These are phyloP conservation scores for Sordariomycetes sp. DNA, from an alignment of 2,329 filamentous ascomycete genomes.

Conservation along the genomic window DNA sequence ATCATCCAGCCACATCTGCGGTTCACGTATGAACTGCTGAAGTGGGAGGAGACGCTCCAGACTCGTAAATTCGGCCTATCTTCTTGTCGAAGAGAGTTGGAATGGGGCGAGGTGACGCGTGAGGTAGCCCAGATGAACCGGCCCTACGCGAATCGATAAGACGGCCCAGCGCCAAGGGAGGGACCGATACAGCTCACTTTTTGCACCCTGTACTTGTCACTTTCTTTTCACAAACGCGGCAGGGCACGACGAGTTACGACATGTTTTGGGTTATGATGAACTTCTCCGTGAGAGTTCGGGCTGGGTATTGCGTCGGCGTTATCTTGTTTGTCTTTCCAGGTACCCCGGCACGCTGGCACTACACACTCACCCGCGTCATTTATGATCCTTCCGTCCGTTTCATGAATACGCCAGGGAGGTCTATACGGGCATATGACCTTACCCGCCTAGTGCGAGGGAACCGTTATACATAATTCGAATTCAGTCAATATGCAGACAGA, in stretches of 20 bases:
- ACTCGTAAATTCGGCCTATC: slow-evolving; percentile 30
- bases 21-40: slow-evolving; percentile 90
- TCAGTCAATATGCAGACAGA: not conserved
- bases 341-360: not conserved
- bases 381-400: not conserved
- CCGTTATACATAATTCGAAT: not conserved
- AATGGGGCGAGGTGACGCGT: slow-evolving; percentile 80
- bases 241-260: no score
- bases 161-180: not conserved
- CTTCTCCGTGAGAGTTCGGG: not conserved
- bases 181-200: not conserved
- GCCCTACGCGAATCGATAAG: slow-evolving; percentile 46
- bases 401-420: not conserved
- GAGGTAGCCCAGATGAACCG: slow-evolving; percentile 95
- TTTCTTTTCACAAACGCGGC: no score
- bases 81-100: slow-evolving; percentile 63
- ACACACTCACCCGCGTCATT: not conserved
- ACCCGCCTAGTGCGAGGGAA: not conserved
- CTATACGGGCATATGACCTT: not conserved
- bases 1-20: slow-evolving; percentile 95
- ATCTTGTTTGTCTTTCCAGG: not conserved
- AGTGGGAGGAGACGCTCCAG: slow-evolving; percentile 80
- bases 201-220: no score
- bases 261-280: no score
- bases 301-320: not conserved